A percentile compares a stretch with the other conserved stretches of the same genome.
Evolutionary conservation across 2,329 filamentous ascomycete species (phyloP).

Genomic region (Penicillium brevicompactum): DNA sequence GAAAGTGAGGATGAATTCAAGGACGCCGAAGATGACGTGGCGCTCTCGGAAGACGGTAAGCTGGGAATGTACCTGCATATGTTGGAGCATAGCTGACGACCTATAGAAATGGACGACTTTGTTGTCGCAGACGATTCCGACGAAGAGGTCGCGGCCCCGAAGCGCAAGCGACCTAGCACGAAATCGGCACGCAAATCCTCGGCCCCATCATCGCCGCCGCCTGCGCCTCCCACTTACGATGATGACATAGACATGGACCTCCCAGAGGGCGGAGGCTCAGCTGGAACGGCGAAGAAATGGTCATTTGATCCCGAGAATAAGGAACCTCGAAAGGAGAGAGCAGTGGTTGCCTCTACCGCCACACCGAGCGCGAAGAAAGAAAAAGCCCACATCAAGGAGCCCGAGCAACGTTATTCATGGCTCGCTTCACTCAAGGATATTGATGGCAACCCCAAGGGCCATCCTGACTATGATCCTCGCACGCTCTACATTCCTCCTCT

Average conservation of each 20-base stretch:
- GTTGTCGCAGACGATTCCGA: slow-evolving; percentile 86
- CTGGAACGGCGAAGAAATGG: slow-evolving; percentile 83
- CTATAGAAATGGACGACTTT: slow-evolving; percentile 79
- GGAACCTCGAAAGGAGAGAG: slow-evolving; percentile 53
- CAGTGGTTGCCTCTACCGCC: slow-evolving; percentile 39
- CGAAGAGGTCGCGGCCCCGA: slow-evolving; percentile 63
- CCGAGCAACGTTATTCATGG: slow-evolving; percentile 87
- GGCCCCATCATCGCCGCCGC: slow-evolving; percentile 34
- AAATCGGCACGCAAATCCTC: slow-evolving; percentile 42
- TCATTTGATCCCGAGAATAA: slow-evolving; percentile 66
- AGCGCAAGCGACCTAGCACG: slow-evolving; percentile 67
- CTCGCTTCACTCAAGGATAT: slow-evolving; percentile 83
- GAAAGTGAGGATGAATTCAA: slow-evolving; percentile 72
- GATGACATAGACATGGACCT: slow-evolving; percentile 60
- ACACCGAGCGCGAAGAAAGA: slow-evolving; percentile 46
- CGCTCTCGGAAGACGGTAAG: slow-evolving; percentile 53
- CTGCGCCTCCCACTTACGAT: slow-evolving; percentile 56
- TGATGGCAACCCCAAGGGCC: slow-evolving; percentile 73
- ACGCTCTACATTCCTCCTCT: slow-evolving; percentile 85
- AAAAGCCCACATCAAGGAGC: slow-evolving; percentile 79
- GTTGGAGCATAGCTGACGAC: slow-evolving; percentile 7
- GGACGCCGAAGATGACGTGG: slow-evolving; percentile 55
- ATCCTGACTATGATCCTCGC: slow-evolving; percentile 88
- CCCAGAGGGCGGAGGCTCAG: slow-evolving; percentile 53
- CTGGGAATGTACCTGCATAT: not conserved